Conservation (phyloP, 306 rosid genomes). For the Potentilla sterilis region DNA sequence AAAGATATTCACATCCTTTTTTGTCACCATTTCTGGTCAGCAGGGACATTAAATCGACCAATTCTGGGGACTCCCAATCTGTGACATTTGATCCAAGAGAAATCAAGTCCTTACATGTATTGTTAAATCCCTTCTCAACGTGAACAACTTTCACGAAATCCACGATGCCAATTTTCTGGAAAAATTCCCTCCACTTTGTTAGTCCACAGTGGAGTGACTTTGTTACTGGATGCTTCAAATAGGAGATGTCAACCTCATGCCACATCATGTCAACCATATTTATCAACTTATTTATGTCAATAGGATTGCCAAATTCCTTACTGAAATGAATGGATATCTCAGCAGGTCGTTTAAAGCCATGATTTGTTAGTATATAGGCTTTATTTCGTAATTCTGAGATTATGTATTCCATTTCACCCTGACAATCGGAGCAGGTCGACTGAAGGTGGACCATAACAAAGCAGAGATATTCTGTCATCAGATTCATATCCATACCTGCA, state of each 20-base stretch:
- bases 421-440: conserved; percentile 68
- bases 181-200: conserved; percentile 77
- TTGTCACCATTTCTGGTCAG: conserved; percentile 49
- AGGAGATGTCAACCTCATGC: conserved; percentile 71
- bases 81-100: conserved; percentile 55
- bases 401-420: conserved; percentile 51
- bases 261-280: conserved; percentile 56
- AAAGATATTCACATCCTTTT: conserved; percentile 61
- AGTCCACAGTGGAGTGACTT: conserved; percentile 47
- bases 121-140: conserved; percentile 56
- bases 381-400: conserved; percentile 58
- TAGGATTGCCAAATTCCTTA: conserved; percentile 67
- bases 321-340: conserved; percentile 76
- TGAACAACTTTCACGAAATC: conserved; percentile 67
- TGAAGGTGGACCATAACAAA: conserved; percentile 76
- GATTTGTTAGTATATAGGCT: conserved; percentile 61
- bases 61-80: conserved; percentile 91
- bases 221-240: conserved; percentile 70
- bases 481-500: conserved; percentile 32
- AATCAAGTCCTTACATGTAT: conserved; percentile 45
- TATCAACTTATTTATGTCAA: conserved; percentile 53
- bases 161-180: conserved; percentile 64
- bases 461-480: conserved; percentile 84
- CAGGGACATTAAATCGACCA: conserved; percentile 49
- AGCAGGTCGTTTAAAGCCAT: conserved; percentile 66